Evolutionary conservation across 2,329 filamentous ascomycete species (phyloP).

Genomic region (Fusarium chuoi): DNA sequence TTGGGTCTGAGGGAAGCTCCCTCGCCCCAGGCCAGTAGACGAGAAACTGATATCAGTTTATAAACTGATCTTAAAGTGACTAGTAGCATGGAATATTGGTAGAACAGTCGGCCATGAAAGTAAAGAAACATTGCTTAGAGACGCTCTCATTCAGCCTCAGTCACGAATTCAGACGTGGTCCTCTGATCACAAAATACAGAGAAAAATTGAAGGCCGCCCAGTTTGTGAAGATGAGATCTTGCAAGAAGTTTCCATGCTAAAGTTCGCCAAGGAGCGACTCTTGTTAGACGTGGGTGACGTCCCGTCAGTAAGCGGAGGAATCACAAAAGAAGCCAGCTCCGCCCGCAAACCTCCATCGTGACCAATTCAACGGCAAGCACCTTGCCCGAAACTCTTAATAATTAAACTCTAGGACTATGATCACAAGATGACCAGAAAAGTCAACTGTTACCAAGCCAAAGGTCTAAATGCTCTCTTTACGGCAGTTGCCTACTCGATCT

Average conservation of each 20-base stretch:
- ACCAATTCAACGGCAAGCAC: not conserved
- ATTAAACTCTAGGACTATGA: not conserved
- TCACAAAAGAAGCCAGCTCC: not conserved
- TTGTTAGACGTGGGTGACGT: not conserved
- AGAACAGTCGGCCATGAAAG: not conserved
- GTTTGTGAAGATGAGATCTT: not conserved
- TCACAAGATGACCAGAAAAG: not conserved
- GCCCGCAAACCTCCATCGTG: not conserved
- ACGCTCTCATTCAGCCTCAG: not conserved
- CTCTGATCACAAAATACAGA: not conserved
- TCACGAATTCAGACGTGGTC: not conserved
- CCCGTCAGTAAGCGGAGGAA: not conserved
- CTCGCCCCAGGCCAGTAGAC: rapidly evolving
- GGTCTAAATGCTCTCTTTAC: not conserved
- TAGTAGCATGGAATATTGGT: rapidly evolving
- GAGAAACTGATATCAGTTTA: rapidly evolving
- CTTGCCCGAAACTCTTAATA: not conserved
- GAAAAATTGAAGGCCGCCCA: no score
- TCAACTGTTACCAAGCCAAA: not conserved
- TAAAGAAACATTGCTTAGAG: not conserved
- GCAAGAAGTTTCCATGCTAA: not conserved
- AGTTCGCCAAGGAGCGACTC: not conserved
- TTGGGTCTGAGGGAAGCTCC: no score
- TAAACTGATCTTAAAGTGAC: rapidly evolving
- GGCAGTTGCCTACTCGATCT: not conserved